These are phyloP conservation scores for Hyaloscypha finlandica DNA, from an alignment of 495 filamentous ascomycete genomes.

Conservation along the genomic window DNA sequence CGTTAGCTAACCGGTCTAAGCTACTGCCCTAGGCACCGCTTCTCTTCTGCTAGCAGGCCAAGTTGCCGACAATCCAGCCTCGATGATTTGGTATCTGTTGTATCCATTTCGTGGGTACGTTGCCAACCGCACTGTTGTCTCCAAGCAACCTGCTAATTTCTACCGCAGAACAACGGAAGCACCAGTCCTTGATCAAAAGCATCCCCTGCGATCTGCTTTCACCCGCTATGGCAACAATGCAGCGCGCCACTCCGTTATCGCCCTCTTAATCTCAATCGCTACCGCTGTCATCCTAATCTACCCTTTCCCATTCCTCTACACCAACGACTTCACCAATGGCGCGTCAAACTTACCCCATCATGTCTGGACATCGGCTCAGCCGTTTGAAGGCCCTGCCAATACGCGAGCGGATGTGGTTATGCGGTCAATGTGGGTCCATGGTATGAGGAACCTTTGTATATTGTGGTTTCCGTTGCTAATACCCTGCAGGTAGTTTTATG, in stretches of 20 bases:
- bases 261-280: slow-evolving; percentile 64
- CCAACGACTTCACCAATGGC: slow-evolving; percentile 59
- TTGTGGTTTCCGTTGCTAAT: slow-evolving; percentile 10
- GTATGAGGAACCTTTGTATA: slow-evolving; percentile 16
- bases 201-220: slow-evolving; percentile 62
- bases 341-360: slow-evolving; percentile 66
- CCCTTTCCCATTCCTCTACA: slow-evolving; percentile 67
- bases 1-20: background rate
- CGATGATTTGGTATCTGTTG: slow-evolving; percentile 33
- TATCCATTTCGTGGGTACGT: slow-evolving; percentile 50
- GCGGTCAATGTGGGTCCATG: slow-evolving; percentile 60
- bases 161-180: slow-evolving; percentile 59
- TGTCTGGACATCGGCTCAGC: slow-evolving; percentile 74
- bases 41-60: slow-evolving; percentile 8
- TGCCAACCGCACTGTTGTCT: slow-evolving; percentile 33
- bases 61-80: slow-evolving; percentile 17
- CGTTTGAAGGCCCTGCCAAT: slow-evolving; percentile 43
- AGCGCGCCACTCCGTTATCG: slow-evolving; percentile 65
- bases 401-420: slow-evolving; percentile 54
- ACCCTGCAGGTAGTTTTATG: slow-evolving; percentile 60
- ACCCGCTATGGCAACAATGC: slow-evolving; percentile 62
- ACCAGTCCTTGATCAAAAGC: slow-evolving; percentile 57
- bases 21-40: background rate
- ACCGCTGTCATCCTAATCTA: slow-evolving; percentile 64
- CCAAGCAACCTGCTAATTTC: background rate